Percentiles rank a stretch among this genome's conserved stretches.
Evolutionary conservation across 805 yeast species (phyloP).

Genomic region (Saccharomycopsis schoenii): DNA sequence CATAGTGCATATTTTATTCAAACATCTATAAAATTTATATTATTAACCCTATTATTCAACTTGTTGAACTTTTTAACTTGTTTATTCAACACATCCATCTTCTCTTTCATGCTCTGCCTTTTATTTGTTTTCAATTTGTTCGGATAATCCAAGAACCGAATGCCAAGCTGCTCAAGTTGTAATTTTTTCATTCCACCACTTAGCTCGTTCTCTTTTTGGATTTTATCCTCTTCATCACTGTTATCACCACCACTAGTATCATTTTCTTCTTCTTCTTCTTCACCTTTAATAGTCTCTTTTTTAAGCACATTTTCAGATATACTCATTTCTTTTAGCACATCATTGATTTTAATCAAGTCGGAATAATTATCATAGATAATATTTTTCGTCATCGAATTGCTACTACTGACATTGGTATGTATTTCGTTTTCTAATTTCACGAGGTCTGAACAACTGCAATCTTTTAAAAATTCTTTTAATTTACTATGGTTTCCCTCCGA

Average conservation of each 20-base stretch:
- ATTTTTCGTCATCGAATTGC: conserved; percentile 17
- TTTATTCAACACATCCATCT: neutral
- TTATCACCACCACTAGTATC: conserved; percentile 4
- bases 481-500: conserved; percentile 21
- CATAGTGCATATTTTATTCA: neutral
- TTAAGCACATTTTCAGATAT: neutral
- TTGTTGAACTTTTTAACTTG: neutral
- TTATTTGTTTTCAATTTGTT: neutral
- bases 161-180: neutral
- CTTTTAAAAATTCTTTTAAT: conserved; percentile 11
- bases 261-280: neutral
- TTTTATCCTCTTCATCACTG: neutral
- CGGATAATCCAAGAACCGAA: neutral
- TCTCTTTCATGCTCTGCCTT: neutral
- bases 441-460: conserved; percentile 19
- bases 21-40: neutral
- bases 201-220: neutral
- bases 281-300: neutral
- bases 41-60: neutral
- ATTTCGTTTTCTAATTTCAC: conserved; percentile 15
- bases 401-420: conserved; percentile 12
- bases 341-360: conserved; percentile 16
- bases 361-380: conserved; percentile 18
- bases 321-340: conserved; percentile 14
- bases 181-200: neutral